Evolutionary conservation across 495 filamentous ascomycete species (phyloP), one percentile per base, ranked within the genome.

Genomic region (Echria macrotheca): DNA sequence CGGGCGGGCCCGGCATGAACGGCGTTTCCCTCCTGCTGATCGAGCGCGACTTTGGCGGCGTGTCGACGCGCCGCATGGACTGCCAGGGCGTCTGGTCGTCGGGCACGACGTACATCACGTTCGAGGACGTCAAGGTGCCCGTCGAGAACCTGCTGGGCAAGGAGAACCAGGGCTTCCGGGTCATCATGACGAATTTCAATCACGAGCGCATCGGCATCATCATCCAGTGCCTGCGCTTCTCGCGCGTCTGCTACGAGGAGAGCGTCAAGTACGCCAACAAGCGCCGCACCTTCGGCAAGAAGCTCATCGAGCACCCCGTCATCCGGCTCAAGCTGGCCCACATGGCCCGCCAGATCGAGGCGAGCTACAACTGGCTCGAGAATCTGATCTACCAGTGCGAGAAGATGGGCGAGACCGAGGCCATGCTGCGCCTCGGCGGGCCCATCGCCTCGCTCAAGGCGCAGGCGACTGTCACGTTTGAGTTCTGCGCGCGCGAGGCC

Each of bases 111-210:
- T 98, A 96, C 68, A 81, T 98, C 65, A 95, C 91, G 35, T 97
- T 96, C 52, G 93, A 98, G 66, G 93, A 98, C 63, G 90, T 95
- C 61, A 96, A 96, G 72, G 93, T 98, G 2, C 93, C 93, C 12
- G 93, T 97, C 12, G 93, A 94, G 75, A 98, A 98, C 74, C 67
- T 98, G 54, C 84, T 98, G 53, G 91, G 93, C 69, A 96, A 95
- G 71, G 87, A 95, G 73, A 95, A 98, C 77, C 85, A 94, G 60
- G 93, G 93, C n/a, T 97, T 98, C 79, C 89, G 91, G 69, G 89
- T 89, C 45, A 86, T 94, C 72, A 94, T 96, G 89, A 94, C 89
- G 50, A 98, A 98, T 77, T 98, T 98, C 77, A 98, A 98, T 78
- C 93, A 97, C 77, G 93, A 97, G 72, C 86, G 93, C 43, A 89